Conservation (phyloP, 129 eudicot genomes). For the Sambucus nigra region DNA sequence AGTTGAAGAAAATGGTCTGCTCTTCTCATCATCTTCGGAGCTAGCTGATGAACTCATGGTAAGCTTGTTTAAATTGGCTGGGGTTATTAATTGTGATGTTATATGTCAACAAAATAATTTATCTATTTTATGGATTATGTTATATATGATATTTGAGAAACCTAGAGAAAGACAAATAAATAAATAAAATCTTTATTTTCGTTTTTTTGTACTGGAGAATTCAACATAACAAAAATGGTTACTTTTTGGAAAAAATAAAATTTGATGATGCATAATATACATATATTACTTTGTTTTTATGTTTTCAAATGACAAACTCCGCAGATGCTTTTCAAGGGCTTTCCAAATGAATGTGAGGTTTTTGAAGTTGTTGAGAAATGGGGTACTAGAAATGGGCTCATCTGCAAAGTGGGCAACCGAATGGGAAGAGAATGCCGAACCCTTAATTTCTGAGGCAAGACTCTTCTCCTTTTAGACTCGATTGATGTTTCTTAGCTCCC, state of each 20-base stretch:
- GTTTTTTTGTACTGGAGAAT: too few relatives aligned
- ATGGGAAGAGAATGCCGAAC: slow-evolving; percentile 90
- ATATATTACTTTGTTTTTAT: too few relatives aligned
- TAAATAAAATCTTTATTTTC: too few relatives aligned
- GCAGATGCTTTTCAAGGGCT: slow-evolving; percentile 89
- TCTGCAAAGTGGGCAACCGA: slow-evolving; percentile 79
- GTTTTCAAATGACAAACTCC: neutral
- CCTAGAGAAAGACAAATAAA: too few relatives aligned
- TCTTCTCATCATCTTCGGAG: neutral
- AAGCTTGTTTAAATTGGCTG: slow-evolving; percentile 12
- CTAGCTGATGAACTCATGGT: slow-evolving; percentile 56
- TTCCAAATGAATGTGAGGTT: slow-evolving; percentile 56
- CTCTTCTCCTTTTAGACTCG: slow-evolving; percentile 1
- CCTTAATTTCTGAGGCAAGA: slow-evolving; percentile 67
- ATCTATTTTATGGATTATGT: neutral
- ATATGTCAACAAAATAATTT: neutral
- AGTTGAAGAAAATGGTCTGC: slow-evolving; percentile 4
- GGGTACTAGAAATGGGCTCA: slow-evolving; percentile 48
- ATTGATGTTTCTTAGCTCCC: neutral
- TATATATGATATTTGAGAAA: too few relatives aligned
- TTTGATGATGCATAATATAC: too few relatives aligned
- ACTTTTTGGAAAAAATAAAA: too few relatives aligned
- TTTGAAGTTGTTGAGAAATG: slow-evolving; percentile 46
- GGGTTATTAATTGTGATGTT: neutral
- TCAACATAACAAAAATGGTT: too few relatives aligned